Evolutionary conservation across 768 basidiomycete species (phyloP), one percentile per base, ranked within the genome.

Genomic region (Pilatotrama ljubarskyi): DNA sequence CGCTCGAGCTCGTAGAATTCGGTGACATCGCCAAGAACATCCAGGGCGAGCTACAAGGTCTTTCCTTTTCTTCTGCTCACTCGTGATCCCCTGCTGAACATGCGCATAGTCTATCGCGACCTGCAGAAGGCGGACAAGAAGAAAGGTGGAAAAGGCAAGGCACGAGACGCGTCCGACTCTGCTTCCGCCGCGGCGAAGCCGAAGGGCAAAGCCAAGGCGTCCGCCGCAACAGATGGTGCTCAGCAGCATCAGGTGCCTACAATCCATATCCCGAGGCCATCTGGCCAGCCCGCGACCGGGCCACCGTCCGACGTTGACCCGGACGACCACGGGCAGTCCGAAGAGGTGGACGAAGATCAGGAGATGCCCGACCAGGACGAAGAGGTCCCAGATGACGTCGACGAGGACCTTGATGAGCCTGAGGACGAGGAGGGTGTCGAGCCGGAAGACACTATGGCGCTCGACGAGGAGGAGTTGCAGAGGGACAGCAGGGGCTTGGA

Each of bases 1-100:
- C 91, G 0, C 80, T 95, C 9, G 91, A 93, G 68, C 75, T 83
- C 55, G 81, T 92, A 36, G 87, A 92, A 64, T 87, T 93, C 58
- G 82, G 84, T 2, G 90, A 92, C 68, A 75, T 92, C 42, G 81
- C 85, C 0, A 81, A 83, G 35, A 75, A 76, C 42, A 77, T 92
- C 3, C 84, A 88, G 61, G 74, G 68, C 0, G 91, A 93, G 69
- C 80, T 93, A 9, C 75, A 80, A 59, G 74, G 92, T 87, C 57
- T 75, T 10, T 17, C 41, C 44, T 18, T 24, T 25, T 6, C 3
- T 37, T 17, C 38, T 46, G 22, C 20, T 22, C 5, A 6, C n/a
- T 37, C 11, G 35, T 26, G 20, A 18, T 1, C 58, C 18, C 40
- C 11, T 22, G 49, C 41, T 15, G 14, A 36, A n/a, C 10, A 13